Percentiles rank a stretch among this genome's conserved stretches.
Evolutionary conservation across 129 eudicot genomes (phyloP).

Genomic region (Arctium lappa): DNA sequence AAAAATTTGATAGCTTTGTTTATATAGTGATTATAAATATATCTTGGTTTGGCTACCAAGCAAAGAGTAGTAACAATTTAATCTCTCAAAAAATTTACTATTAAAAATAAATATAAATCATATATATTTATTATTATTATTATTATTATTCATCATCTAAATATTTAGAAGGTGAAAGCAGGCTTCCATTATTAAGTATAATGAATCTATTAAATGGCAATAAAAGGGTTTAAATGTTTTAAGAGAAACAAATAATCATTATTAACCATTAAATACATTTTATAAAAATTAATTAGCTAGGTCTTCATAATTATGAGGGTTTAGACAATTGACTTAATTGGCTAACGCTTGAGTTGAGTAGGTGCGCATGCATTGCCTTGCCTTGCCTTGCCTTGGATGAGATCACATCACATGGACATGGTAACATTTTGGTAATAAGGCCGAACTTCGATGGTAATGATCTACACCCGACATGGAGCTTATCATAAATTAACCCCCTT

Average conservation of each 20-base stretch:
- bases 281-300: neutral
- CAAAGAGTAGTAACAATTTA: too few species aligned
- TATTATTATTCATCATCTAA: too few species aligned
- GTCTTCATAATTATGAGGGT: neutral
- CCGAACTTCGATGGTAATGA: neutral
- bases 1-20: too few species aligned
- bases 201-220: too few species aligned
- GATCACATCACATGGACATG: neutral
- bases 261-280: neutral
- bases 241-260: neutral
- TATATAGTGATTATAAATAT: too few species aligned
- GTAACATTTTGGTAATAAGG: neutral
- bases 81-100: too few species aligned
- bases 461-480: neutral
- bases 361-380: neutral
- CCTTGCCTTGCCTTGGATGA: neutral
- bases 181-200: neutral
- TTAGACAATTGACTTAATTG: neutral
- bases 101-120: too few species aligned
- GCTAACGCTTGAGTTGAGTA: neutral
- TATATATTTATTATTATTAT: too few species aligned
- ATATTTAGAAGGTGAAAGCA: too few species aligned
- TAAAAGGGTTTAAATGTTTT: neutral
- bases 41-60: too few species aligned
- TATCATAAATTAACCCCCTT: neutral